Evolutionary conservation across 768 basidiomycete species (phyloP), one percentile per base, ranked within the genome.

Genomic region (Suillus hirtellus): DNA sequence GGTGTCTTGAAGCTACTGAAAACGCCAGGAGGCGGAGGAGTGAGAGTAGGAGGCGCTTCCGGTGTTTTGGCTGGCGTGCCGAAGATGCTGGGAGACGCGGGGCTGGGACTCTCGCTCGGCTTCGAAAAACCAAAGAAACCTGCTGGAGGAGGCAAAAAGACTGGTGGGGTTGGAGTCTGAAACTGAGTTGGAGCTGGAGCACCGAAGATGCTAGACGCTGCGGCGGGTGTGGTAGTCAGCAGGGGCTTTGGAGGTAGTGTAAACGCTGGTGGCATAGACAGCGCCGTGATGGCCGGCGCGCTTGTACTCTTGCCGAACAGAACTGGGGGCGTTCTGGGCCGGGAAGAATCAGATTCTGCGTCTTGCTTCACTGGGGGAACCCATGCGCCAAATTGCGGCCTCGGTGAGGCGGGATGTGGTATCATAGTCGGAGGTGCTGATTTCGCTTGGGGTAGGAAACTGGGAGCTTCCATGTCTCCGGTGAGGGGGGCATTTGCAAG

Each of bases 401-500:
- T 80, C 12, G 82, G 80, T 10, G 79, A 76, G 21, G 79, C 78
- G 4, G 79, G 76, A 9, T 72, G 78, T n/a, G 75, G 73, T 55
- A 75, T 78, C 15, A 67, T 53, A 11, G 64, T 60, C 1, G 71
- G 66, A 31, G 72, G 69, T 52, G 69, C 64, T 10, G 71, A 60
- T 63, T 69, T 69, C 24, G 49, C 63, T 34, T 54, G 64, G 21
- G 59, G 68, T 38, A 52, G 27, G n/a, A 62, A 67, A 38, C 54
- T 65, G 12, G 52, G 65, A 42, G 66, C 60, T 42, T 75, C 73
- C 19, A 74, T 74, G 10, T 84, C 84, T 17, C 82, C 82, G 24
- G 79, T 84, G 61, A 77, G 77, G 60, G 86, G 77, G 6, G 81
- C 78, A 62, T 74, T 85, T 4, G 91, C 87, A 56, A 93, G 77